These are phyloP conservation scores for Malania oleifera DNA, from an alignment of 164 flowering plant species.

Conservation along the genomic window DNA sequence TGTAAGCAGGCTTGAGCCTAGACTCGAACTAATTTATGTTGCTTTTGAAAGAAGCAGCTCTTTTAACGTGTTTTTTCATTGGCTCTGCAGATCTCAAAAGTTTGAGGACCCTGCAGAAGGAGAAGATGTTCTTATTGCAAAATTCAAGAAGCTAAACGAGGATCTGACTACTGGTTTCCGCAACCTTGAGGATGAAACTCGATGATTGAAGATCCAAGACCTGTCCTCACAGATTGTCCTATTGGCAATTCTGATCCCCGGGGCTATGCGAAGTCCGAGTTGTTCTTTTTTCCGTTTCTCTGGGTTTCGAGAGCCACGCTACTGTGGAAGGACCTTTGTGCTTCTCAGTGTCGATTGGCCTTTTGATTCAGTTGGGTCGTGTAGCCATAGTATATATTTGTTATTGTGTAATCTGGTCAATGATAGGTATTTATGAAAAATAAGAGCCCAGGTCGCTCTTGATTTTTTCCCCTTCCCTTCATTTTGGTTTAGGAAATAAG, in stretches of 20 bases:
- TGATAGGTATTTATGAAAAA: too few relatives aligned
- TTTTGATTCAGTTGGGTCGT: constrained; percentile 3
- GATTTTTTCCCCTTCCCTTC: too few relatives aligned
- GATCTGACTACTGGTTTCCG: constrained; percentile 95
- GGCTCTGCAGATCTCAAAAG: constrained; percentile 76
- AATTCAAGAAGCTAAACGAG: constrained; percentile 80
- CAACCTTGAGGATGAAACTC: constrained; percentile 91
- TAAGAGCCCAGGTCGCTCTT: not conserved
- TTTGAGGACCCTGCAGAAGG: constrained; percentile 99
- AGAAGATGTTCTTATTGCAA: constrained; percentile 69
- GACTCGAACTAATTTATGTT: not conserved
- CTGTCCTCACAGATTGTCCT: too few relatives aligned
- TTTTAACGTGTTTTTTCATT: not conserved
- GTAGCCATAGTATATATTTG: constrained; percentile 4
- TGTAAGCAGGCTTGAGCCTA: constrained; percentile 47
- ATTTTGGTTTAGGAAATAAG: constrained; percentile 13
- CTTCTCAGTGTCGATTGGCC: too few relatives aligned
- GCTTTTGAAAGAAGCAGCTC: not conserved
- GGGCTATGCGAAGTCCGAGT: too few relatives aligned
- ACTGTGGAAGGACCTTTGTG: too few relatives aligned
- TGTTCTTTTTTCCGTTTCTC: too few relatives aligned
- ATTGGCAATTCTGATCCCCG: too few relatives aligned
- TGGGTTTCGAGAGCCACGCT: too few relatives aligned
- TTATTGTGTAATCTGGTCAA: not conserved
- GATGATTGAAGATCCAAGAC: constrained; percentile 28